Percentiles rank a stretch among this genome's conserved stretches.
These are phyloP conservation scores for Bassia scoparia DNA, from an alignment of 148 eudicot genomes.

Conservation along the genomic window DNA sequence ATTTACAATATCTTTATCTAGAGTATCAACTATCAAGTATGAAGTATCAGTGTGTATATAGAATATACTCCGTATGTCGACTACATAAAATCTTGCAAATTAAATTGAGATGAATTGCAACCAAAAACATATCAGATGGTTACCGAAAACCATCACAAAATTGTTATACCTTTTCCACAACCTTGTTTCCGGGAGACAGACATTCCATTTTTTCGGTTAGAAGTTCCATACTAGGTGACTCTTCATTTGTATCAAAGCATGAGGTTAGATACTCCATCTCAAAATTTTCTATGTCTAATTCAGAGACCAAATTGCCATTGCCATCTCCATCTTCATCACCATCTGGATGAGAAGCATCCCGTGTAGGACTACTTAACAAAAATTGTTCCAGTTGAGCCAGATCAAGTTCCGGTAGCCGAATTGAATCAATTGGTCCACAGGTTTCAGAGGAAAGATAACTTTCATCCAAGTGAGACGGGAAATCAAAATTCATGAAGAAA, in stretches of 20 bases:
- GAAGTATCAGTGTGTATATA: not conserved
- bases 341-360: slow-evolving; percentile 25
- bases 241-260: not conserved
- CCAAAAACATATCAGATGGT: not conserved
- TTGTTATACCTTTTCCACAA: not conserved
- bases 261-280: slow-evolving; percentile 13
- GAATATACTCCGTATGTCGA: too few relatives aligned
- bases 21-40: too few relatives aligned
- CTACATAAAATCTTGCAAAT: not conserved
- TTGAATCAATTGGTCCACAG: slow-evolving; percentile 26
- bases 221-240: slow-evolving; percentile 27
- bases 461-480: slow-evolving; percentile 39
- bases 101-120: not conserved
- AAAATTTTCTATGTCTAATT: slow-evolving; percentile 18
- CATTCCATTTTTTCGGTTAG: slow-evolving; percentile 41
- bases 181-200: slow-evolving; percentile 32
- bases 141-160: not conserved
- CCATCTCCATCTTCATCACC: slow-evolving; percentile 24
- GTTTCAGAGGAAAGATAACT: slow-evolving; percentile 33
- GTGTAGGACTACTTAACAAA: slow-evolving; percentile 51
- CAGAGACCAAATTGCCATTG: slow-evolving; percentile 15
- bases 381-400: slow-evolving; percentile 48
- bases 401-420: slow-evolving; percentile 35
- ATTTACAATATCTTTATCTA: not conserved
- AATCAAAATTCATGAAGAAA: slow-evolving; percentile 43